Evolutionary conservation across 352 stramenopile genomes (phyloP).

Genomic region (Globisporangium paddicum): DNA sequence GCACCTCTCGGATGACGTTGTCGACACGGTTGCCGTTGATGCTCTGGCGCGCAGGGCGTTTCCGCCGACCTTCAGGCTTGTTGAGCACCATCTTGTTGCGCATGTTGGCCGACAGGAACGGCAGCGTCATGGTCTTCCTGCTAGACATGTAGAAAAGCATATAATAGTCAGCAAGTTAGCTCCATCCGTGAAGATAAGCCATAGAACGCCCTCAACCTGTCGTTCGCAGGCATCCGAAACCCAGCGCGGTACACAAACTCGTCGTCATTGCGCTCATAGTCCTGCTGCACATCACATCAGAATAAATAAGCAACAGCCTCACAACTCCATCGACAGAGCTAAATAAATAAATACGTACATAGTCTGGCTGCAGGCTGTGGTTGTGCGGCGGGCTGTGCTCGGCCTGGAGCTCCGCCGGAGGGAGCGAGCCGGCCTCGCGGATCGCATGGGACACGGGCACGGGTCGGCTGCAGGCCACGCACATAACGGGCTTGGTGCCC

Average conservation of each 20-base stretch:
- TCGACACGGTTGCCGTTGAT: slow-evolving; percentile 48
- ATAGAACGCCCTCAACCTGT: slow-evolving; percentile 33
- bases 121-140: slow-evolving; percentile 69
- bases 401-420: slow-evolving; percentile 31
- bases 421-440: slow-evolving; percentile 44
- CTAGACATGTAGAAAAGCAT: no score
- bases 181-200: neutral
- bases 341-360: slow-evolving; percentile 11
- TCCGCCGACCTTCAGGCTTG: slow-evolving; percentile 64
- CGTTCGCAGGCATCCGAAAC: slow-evolving; percentile 81
- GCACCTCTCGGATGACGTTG: slow-evolving; percentile 61
- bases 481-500: slow-evolving; percentile 79
- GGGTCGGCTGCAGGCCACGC: slow-evolving; percentile 71
- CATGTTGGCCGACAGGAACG: slow-evolving; percentile 62
- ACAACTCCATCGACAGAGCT: neutral
- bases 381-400: slow-evolving; percentile 16
- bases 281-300: slow-evolving; percentile 21
- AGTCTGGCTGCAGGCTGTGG: slow-evolving; percentile 13
- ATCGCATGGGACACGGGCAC: slow-evolving; percentile 57
- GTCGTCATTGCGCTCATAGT: slow-evolving; percentile 62
- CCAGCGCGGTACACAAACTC: slow-evolving; percentile 76
- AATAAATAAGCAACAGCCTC: no score
- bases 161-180: no score
- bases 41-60: slow-evolving; percentile 38
- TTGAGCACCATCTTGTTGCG: slow-evolving; percentile 62